phyloP scores from a whole-genome alignment of 495 filamentous ascomycete species.

The Neurospora pannonica region DNA sequence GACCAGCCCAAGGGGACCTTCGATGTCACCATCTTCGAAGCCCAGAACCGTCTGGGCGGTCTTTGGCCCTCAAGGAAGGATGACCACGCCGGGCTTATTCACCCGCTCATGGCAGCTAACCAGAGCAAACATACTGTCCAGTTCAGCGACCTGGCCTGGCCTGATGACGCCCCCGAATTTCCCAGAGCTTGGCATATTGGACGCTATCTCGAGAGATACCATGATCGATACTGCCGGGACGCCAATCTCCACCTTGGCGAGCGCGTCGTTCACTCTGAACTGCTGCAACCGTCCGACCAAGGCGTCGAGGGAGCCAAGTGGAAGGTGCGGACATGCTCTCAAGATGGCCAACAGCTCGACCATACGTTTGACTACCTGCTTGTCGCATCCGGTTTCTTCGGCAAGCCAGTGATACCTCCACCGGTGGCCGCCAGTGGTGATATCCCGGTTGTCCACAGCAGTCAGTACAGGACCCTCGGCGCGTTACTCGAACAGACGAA shows the following conservation, averaged over 20 bases:
- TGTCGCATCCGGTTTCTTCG: slow-evolving; percentile 70
- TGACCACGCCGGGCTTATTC: slow-evolving; percentile 39
- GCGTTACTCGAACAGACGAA: slow-evolving; percentile 20
- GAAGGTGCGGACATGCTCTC: slow-evolving; percentile 40
- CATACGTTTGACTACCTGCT: slow-evolving; percentile 62
- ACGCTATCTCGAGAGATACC: slow-evolving; percentile 58
- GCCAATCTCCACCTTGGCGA: slow-evolving; percentile 41
- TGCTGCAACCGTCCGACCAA: slow-evolving; percentile 11
- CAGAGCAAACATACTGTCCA: slow-evolving; percentile 67
- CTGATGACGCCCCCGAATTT: slow-evolving; percentile 45
- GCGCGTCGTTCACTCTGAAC: slow-evolving; percentile 41
- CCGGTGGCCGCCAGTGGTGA: slow-evolving; percentile 9
- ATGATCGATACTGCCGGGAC: slow-evolving; percentile 42
- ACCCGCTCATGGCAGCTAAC: slow-evolving; percentile 68
- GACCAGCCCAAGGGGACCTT: slow-evolving; percentile 48
- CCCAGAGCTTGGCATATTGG: slow-evolving; percentile 72
- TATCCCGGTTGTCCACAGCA: slow-evolving; percentile 51
- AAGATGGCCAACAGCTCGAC: slow-evolving; percentile 16
- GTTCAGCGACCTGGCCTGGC: slow-evolving; percentile 74
- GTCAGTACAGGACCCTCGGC: slow-evolving; percentile 37
- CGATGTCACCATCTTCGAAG: slow-evolving; percentile 62
- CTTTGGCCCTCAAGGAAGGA: slow-evolving; percentile 54
- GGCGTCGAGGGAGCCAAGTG: slow-evolving; percentile 28
- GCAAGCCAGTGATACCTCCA: slow-evolving; percentile 46
- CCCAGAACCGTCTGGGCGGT: slow-evolving; percentile 55